These are phyloP conservation scores for Pythium periplocum DNA, from an alignment of 352 stramenopile genomes.

Conservation along the genomic window DNA sequence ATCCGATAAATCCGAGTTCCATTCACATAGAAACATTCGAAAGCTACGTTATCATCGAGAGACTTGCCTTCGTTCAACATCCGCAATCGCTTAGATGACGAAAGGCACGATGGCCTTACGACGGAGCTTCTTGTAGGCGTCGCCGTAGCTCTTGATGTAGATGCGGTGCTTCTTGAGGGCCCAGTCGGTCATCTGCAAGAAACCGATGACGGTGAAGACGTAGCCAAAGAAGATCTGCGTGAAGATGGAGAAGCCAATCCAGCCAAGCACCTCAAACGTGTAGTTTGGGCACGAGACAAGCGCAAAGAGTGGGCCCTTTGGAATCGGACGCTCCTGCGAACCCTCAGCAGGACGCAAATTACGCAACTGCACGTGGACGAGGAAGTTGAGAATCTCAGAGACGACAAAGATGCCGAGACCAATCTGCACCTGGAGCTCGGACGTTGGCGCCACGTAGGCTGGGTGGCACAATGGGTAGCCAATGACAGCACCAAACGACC, in stretches of 20 bases:
- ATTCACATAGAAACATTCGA: too few relatives aligned
- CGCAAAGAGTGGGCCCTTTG: conserved; percentile 70
- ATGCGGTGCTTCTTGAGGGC: conserved; percentile 84
- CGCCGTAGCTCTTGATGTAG: conserved; percentile 84
- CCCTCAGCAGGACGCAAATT: conserved; percentile 73
- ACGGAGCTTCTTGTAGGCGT: conserved; percentile 85
- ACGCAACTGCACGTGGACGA: conserved; percentile 80
- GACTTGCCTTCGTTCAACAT: too few relatives aligned
- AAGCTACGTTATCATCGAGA: too few relatives aligned
- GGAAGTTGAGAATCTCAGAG: conserved; percentile 81
- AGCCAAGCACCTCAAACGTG: conserved; percentile 86
- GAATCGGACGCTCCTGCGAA: conserved; percentile 64
- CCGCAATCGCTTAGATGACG: conserved; percentile 42
- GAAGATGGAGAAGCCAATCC: conserved; percentile 85
- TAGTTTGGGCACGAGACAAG: conserved; percentile 90
- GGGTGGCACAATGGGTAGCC: conserved; percentile 83
- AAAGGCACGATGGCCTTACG: conserved; percentile 85
- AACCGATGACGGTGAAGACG: conserved; percentile 81
- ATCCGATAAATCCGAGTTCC: too few relatives aligned
- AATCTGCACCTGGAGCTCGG: conserved; percentile 43
- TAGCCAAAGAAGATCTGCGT: conserved; percentile 81
- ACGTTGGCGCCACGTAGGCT: conserved; percentile 46
- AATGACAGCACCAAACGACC: conserved; percentile 74
- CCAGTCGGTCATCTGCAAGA: conserved; percentile 89
- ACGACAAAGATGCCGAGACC: conserved; percentile 59